These are phyloP conservation scores for Boletellus ananiceps DNA, from an alignment of 768 basidiomycete genomes.

Conservation along the genomic window DNA sequence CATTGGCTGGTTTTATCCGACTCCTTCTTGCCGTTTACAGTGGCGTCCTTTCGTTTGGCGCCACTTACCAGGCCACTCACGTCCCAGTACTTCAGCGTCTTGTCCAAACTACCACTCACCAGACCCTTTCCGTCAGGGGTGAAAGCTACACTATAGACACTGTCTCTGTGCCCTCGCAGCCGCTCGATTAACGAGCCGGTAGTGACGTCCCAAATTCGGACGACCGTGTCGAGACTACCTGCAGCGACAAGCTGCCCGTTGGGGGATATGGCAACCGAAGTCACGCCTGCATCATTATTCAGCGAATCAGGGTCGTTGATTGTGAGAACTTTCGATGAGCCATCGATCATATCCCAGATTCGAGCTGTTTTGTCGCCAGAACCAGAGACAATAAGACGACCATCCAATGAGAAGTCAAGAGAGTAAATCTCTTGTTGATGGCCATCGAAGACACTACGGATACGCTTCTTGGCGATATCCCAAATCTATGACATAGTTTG, in stretches of 20 bases:
- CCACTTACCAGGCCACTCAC: conserved; percentile 38
- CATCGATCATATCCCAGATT: conserved; percentile 58
- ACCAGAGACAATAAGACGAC: conserved; percentile 81
- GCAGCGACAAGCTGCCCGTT: conserved; percentile 64
- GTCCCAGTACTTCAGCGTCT: conserved; percentile 87
- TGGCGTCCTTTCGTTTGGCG: conserved; percentile 31
- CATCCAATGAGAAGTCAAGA: conserved; percentile 86
- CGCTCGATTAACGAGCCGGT: conserved; percentile 66
- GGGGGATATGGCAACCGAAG: conserved; percentile 74
- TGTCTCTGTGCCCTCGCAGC: conserved; percentile 74
- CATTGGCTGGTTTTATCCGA: conserved; percentile 51
- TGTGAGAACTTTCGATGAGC: conserved; percentile 32
- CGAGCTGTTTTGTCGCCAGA: conserved; percentile 74
- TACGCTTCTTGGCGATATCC: conserved; percentile 80
- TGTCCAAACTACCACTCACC: conserved; percentile 88
- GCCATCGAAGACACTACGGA: conserved; percentile 78
- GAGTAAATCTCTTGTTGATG: conserved; percentile 94
- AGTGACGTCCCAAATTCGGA: conserved; percentile 75
- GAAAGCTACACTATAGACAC: conserved; percentile 88
- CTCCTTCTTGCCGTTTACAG: conserved; percentile 44
- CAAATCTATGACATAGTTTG: conserved; percentile 60
- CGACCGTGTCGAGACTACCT: conserved; percentile 70
- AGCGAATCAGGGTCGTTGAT: conserved; percentile 48
- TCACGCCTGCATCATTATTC: conserved; percentile 62
- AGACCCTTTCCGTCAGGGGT: conserved; percentile 86